A percentile compares a stretch with the other conserved stretches of the same genome.
Evolutionary conservation across 2,329 filamentous ascomycete species (phyloP).

Genomic region (Phialophora chinensis): DNA sequence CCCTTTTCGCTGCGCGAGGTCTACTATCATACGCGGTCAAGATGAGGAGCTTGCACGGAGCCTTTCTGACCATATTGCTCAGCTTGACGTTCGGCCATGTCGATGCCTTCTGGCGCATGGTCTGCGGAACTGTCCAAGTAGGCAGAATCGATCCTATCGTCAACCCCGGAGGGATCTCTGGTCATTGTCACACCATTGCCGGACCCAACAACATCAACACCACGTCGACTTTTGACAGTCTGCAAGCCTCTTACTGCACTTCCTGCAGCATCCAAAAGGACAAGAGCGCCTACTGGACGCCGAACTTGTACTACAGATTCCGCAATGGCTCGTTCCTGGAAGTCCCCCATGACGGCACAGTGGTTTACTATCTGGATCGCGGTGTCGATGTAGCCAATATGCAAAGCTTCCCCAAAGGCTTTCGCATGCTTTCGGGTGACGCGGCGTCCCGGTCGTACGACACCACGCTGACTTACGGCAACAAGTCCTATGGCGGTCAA

Average conservation of each 20-base stretch:
- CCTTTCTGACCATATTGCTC: conserved; percentile 32
- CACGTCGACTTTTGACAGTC: conserved; percentile 60
- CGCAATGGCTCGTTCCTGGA: conserved; percentile 56
- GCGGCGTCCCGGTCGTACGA: conserved; percentile 45
- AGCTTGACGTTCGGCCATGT: conserved; percentile 42
- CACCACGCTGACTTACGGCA: conserved; percentile 30
- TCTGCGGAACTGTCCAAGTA: conserved; percentile 71
- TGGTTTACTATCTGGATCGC: conserved; percentile 33
- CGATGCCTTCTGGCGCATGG: conserved; percentile 86
- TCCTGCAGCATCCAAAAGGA: conserved; percentile 81
- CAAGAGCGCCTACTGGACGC: conserved; percentile 85
- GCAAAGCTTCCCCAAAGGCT: conserved; percentile 74
- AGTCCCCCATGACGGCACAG: conserved; percentile 60
- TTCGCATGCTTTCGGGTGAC: conserved; percentile 82
- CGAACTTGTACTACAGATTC: conserved; percentile 76
- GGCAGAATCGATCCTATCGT: conserved; percentile 80
- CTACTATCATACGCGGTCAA: conserved; percentile 20
- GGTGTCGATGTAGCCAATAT: conserved; percentile 59
- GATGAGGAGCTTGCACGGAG: conserved; percentile 31
- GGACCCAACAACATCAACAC: conserved; percentile 73
- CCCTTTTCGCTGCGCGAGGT: conserved; percentile 20
- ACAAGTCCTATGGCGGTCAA: conserved; percentile 51
- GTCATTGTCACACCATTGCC: conserved; percentile 76
- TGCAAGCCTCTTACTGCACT: conserved; percentile 71
- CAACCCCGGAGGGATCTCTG: conserved; percentile 62